Percentiles rank a stretch among this genome's conserved stretches.
phyloP scores from a whole-genome alignment of 495 filamentous ascomycete genomes.

The Annulohypoxylon bovei region DNA sequence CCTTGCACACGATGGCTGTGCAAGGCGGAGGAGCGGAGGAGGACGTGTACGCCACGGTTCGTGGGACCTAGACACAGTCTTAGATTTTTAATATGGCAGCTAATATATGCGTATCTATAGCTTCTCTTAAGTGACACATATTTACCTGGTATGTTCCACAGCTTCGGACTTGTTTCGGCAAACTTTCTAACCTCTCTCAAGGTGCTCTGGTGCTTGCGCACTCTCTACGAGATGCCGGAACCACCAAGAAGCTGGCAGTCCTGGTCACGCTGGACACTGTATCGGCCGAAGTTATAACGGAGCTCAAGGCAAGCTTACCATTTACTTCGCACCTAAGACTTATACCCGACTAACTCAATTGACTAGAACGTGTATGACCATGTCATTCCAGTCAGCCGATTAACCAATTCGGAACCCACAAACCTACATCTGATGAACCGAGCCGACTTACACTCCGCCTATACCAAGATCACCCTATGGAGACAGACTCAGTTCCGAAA shows the following conservation, averaged over 20 bases:
- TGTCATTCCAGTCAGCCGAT: constrained; percentile 82
- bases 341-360: constrained; percentile 13
- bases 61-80: constrained; percentile 37
- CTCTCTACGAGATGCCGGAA: constrained; percentile 91
- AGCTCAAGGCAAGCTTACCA: constrained; percentile 70
- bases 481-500: constrained; percentile 86
- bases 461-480: constrained; percentile 98
- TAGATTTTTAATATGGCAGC: constrained; percentile 26
- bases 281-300: constrained; percentile 73
- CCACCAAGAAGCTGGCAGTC: constrained; percentile 84
- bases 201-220: constrained; percentile 94
- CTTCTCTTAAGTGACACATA: constrained; percentile 91
- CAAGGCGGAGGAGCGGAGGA: constrained; percentile 49
- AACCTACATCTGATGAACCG: constrained; percentile 94
- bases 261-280: constrained; percentile 83
- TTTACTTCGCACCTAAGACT: not conserved
- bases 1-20: constrained; percentile 51
- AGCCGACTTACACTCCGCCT: constrained; percentile 86
- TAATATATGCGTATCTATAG: constrained; percentile 57
- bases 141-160: constrained; percentile 75
- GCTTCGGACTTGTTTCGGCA: constrained; percentile 27
- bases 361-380: constrained; percentile 84
- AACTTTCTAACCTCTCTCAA: constrained; percentile 51
- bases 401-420: constrained; percentile 77
- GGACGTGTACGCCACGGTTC: constrained; percentile 67